A percentile compares a stretch with the other conserved stretches of the same genome.
Evolutionary conservation across 352 stramenopile species (phyloP).

Genomic region (Phytophthora citrophthora): DNA sequence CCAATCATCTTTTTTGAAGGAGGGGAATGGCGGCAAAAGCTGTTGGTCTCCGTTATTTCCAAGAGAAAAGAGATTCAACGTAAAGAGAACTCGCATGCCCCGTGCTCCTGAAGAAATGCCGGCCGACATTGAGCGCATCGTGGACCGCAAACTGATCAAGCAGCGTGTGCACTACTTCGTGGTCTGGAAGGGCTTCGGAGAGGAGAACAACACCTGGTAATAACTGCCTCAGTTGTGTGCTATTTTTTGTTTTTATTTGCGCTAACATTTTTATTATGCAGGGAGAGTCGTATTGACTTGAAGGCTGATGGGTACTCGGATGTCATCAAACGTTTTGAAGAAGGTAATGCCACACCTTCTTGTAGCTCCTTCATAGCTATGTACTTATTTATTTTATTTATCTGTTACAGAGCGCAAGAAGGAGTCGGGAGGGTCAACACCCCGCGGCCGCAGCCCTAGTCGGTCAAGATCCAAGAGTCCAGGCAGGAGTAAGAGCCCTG

Average conservation of each 20-base stretch:
- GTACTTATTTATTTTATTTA: not conserved
- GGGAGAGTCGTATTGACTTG: conserved; percentile 86
- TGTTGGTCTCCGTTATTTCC: conserved; percentile 28
- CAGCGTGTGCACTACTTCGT: conserved; percentile 86
- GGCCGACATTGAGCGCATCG: conserved; percentile 79
- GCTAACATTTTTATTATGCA: conserved; percentile 15
- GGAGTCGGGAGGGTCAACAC: conserved; percentile 35
- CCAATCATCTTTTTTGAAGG: conserved; percentile 11
- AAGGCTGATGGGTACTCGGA: conserved; percentile 76
- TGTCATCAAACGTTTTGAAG: conserved; percentile 77
- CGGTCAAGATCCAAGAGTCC: conserved; percentile 40
- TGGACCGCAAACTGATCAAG: conserved; percentile 84
- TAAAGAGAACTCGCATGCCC: not conserved
- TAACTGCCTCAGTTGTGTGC: not conserved
- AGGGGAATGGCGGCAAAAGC: conserved; percentile 11
- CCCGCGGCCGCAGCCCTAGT: conserved; percentile 54
- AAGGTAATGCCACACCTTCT: conserved; percentile 28
- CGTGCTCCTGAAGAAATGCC: conserved; percentile 40
- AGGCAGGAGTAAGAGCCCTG: conserved; percentile 44
- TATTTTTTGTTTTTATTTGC: not conserved
- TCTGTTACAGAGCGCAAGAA: conserved; percentile 59
- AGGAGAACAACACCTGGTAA: conserved; percentile 89
- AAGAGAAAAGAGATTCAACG: conserved; percentile 9
- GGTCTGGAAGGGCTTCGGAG: conserved; percentile 75
- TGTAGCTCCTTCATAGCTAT: no score